phyloP scores from a whole-genome alignment of 179 eudicot genomes.

The Pouteria campechiana region DNA sequence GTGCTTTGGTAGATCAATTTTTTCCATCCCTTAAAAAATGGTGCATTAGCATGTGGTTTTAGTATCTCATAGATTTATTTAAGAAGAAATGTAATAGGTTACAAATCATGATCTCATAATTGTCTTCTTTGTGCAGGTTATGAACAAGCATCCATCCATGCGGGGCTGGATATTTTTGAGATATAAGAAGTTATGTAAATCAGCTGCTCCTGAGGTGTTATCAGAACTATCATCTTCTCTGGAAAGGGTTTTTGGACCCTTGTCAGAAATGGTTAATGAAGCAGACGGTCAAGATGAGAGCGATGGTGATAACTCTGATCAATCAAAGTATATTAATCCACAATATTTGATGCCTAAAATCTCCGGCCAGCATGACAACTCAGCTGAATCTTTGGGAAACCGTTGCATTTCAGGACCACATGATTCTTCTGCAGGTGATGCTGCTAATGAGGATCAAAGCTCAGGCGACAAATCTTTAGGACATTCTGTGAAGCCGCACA shows the following conservation, averaged over 20 bases:
- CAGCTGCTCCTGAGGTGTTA: conserved; percentile 46
- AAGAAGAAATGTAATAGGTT: no score
- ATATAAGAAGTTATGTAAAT: conserved; percentile 47
- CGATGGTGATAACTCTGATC: conserved; percentile 34
- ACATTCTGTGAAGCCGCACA: conserved; percentile 32
- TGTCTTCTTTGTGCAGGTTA: conserved; percentile 38
- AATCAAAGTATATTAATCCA: conserved; percentile 26
- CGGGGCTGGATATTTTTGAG: conserved; percentile 57
- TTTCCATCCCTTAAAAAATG: no score
- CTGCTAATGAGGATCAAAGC: no score
- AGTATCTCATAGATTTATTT: no score
- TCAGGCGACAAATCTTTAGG: conserved; percentile 35
- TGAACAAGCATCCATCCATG: conserved; percentile 49
- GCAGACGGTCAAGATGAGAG: conserved; percentile 27
- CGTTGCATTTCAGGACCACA: conserved; percentile 18
- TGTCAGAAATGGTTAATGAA: conserved; percentile 28
- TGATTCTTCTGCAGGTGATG: conserved; percentile 24
- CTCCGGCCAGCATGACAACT: conserved; percentile 22
- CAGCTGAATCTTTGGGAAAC: conserved; percentile 35
- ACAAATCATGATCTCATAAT: no score
- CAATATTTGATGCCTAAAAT: conserved; percentile 29
- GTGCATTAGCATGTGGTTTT: no score
- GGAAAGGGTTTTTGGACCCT: conserved; percentile 50
- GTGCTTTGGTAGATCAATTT: no score
- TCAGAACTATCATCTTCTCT: conserved; percentile 45